Evolutionary conservation across 169 alveolate genomes (phyloP), one percentile per base, ranked within the genome.

Genomic region (Neospora caninum): DNA sequence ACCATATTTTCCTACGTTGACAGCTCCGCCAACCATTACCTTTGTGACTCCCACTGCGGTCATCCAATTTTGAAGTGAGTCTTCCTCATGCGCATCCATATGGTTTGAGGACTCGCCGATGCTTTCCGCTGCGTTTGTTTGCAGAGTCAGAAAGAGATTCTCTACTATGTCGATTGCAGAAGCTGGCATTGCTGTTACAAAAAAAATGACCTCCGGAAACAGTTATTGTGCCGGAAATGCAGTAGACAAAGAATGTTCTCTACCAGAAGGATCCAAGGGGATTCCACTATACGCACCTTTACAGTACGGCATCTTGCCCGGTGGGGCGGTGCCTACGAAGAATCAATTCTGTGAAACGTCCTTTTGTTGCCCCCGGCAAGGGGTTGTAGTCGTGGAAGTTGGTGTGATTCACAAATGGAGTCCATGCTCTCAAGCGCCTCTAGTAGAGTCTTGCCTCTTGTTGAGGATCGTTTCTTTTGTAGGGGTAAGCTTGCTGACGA

Each of bases 81-180:
- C n/a, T 69, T 69, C 82, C 82, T 69, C 82, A 34, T 34, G 34
- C 4, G 38, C 6, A 18, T 69, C 42, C 82, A 69, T 34, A 29
- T 20, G 18, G 34, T 6, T 34, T 34, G 38, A 29, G 82, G 42
- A 9, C 82, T 34, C 82, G 58, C 58, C 58, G 13, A 49, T 49
- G 58, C 13, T n/a, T 78, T 36, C 29, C 49, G 18, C 9, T 78
- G 45, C 20, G 86, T 78, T 43, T n/a, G 43, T 43, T 0, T n/a
- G 86, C 45, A 78, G 86, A 78, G 86, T 38, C 45, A 38, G 86
- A 78, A 43, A 78, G 86, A n/a, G 86, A 78, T 78, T 78, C 86
- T n/a, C 42, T 78, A 2, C 27, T 78, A 20, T 20, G 86, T 43
- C 7, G 86, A 20, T 22, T 78, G 22, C 86, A 78, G 45, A 78